These are phyloP conservation scores for Fusarium camptoceras DNA, from an alignment of 2,329 filamentous ascomycete species.

Conservation along the genomic window DNA sequence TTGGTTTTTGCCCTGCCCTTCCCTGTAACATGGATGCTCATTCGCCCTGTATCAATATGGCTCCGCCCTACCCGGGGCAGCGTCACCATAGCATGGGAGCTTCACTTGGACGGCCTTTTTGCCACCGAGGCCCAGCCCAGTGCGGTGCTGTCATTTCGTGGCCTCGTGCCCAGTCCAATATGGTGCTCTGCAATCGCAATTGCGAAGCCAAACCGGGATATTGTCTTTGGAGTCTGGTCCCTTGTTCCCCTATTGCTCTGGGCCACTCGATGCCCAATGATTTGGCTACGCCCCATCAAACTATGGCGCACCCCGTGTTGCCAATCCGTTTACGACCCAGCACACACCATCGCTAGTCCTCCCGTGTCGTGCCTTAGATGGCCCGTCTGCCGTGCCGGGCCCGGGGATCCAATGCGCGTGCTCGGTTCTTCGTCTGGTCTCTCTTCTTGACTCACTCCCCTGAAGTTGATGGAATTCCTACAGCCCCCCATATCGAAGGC, in stretches of 20 bases:
- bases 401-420: constrained; percentile 29
- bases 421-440: constrained; percentile 35
- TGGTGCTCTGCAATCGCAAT: constrained; percentile 22
- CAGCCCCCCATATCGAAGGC: constrained; percentile 30
- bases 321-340: constrained; percentile 18
- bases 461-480: constrained; percentile 23
- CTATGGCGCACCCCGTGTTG: constrained; percentile 31
- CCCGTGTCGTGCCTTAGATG: constrained; percentile 36
- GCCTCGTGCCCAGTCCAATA: constrained; percentile 17
- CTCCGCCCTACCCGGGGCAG: constrained; percentile 38
- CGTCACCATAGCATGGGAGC: constrained; percentile 22
- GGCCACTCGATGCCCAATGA: constrained; percentile 44
- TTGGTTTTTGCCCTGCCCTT: constrained; percentile 38
- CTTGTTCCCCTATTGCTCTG: constrained; percentile 22
- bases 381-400: constrained; percentile 38
- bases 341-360: constrained; percentile 36
- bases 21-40: constrained; percentile 26
- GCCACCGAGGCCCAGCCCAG: constrained; percentile 27
- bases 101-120: constrained; percentile 37
- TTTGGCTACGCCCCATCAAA: constrained; percentile 37
- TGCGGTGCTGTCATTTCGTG: constrained; percentile 27
- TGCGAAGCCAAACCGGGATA: constrained; percentile 17
- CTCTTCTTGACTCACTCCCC: constrained; percentile 41
- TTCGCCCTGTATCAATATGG: constrained; percentile 27
- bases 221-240: constrained; percentile 31